Base-by-base conservation (phyloP, 2,329 filamentous ascomycete species). In the Talaromyces sp. region DNA sequence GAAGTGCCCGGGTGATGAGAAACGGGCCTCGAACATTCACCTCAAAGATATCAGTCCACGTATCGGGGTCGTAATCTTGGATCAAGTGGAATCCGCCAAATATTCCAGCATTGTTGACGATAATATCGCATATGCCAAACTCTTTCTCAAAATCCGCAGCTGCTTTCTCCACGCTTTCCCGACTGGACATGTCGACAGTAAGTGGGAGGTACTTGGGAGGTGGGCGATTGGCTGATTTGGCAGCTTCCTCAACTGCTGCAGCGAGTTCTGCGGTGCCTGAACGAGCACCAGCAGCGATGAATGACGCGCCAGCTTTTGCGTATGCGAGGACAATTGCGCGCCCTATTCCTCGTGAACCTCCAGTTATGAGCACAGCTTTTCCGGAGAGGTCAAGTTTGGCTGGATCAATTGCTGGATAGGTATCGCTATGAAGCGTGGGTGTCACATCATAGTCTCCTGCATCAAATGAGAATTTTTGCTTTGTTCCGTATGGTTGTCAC, bases 1-100 rank as follows among this genome's bases (percentile, higher is more conserved):
- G 62, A 51, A 82, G 78, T 0, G 75, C 71, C 15, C 75, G 72
- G 3, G 73, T 67, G 7, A 78, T 64, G 2, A 80, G 67, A 63
- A 78, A 81, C 0, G 74, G 66, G 0, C 80, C 82, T 17, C 73
- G 71, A 10, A 82, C 53, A 63, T 84, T 84, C 41, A 81, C 70
- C 45, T 78, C 74, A 65, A 74, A 78, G 0, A 73, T 73, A 15
- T 72, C 66, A 72, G 73, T 78, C 70, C 72, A 79, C 3, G 66
- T 64, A 7, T 63, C 63, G 2, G 73, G 70, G 15, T 78, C 68
- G 1, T 67, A 64, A 1, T 77, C 72, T 2, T 61, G 60, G 5
- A 79, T 53, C 0, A 67, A 65, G 0, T 56, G 60, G 19, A 59
- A 60, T 2, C 45, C 62, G 2, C 69, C 69, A 1, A 74, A 57